A percentile compares a stretch with the other conserved stretches of the same genome.
Evolutionary conservation across 2,329 filamentous ascomycete genomes (phyloP).

Genomic region (Sordariomycetes sp.): DNA sequence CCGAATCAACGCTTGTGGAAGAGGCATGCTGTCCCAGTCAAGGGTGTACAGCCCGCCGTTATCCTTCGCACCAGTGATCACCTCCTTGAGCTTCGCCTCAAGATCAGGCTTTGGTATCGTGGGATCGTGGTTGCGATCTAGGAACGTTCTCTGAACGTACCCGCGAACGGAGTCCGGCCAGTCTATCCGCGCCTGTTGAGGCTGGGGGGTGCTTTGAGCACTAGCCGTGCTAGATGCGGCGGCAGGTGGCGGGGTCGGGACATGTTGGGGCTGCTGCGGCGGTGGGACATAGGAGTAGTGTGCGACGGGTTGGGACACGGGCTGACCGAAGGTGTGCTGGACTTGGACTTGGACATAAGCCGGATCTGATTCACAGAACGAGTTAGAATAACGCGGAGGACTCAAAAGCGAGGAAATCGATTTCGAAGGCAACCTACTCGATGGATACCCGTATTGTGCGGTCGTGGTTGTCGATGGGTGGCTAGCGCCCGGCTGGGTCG

Average conservation of each 20-base stretch:
- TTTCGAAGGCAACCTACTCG: constrained; percentile 19
- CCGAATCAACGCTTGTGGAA: constrained; percentile 76
- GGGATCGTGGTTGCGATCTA: constrained; percentile 56
- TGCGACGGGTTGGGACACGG: constrained; percentile 14
- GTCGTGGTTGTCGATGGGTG: constrained; percentile 20
- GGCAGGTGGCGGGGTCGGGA: constrained; percentile 15
- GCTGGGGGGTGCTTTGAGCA: constrained; percentile 12
- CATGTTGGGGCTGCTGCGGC: constrained; percentile 6
- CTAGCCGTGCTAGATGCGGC: constrained; percentile 13
- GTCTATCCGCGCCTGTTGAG: constrained; percentile 49
- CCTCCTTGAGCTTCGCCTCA: constrained; percentile 72
- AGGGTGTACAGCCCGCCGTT: constrained; percentile 58
- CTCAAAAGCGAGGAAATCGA: background rate
- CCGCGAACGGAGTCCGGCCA: constrained; percentile 76
- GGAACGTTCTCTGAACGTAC: constrained; percentile 86
- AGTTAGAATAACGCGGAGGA: background rate
- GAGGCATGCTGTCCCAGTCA: constrained; percentile 73
- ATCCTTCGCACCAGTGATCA: constrained; percentile 76
- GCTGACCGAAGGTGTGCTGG: constrained; percentile 44
- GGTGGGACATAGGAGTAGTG: constrained; percentile 18
- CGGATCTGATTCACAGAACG: constrained; percentile 23
- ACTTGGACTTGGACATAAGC: constrained; percentile 53
- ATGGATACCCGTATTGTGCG: constrained; percentile 23
- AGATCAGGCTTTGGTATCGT: constrained; percentile 59
- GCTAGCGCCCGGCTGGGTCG: constrained; percentile 27